A percentile compares a stretch with the other conserved stretches of the same genome.
Evolutionary conservation across 2,329 filamentous ascomycete genomes (phyloP).

Genomic region (Trichoderma guizhouense): DNA sequence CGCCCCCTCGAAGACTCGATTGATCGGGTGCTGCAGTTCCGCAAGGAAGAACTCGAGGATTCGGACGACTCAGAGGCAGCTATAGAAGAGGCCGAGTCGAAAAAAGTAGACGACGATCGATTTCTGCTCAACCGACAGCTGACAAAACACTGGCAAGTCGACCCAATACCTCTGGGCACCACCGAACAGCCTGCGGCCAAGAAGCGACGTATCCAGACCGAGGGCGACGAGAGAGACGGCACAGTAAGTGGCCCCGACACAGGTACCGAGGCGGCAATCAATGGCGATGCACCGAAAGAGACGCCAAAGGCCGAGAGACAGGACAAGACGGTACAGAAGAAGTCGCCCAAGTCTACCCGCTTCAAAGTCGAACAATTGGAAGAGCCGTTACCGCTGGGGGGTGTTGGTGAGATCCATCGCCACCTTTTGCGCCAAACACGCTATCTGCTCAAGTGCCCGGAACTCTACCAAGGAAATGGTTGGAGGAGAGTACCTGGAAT

Average conservation of each 20-base stretch:
- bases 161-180: conserved; percentile 19
- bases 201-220: conserved; percentile 33
- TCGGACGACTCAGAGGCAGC: conserved; percentile 51
- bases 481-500: conserved; percentile 49
- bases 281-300: conserved; percentile 16
- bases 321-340: conserved; percentile 31
- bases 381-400: conserved; percentile 27
- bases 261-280: conserved; percentile 14
- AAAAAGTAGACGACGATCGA: conserved; percentile 33
- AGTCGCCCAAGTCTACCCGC: conserved; percentile 29
- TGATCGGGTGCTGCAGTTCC: conserved; percentile 71
- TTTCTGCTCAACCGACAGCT: conserved; percentile 43
- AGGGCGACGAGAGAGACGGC: conserved; percentile 26
- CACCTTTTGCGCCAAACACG: conserved; percentile 22
- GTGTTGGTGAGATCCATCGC: conserved; percentile 28
- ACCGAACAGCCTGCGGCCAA: conserved; percentile 29
- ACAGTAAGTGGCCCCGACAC: conserved; percentile 12
- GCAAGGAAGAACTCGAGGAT: conserved; percentile 62
- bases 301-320: conserved; percentile 22
- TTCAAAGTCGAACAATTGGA: conserved; percentile 31
- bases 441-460: conserved; percentile 23
- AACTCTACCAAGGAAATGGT: conserved; percentile 20
- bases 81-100: conserved; percentile 39
- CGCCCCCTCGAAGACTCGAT: conserved; percentile 79
- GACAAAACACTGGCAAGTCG: conserved; percentile 39